Evolutionary conservation across 2,329 filamentous ascomycete genomes (phyloP).

Genomic region (Xylaria sp.): DNA sequence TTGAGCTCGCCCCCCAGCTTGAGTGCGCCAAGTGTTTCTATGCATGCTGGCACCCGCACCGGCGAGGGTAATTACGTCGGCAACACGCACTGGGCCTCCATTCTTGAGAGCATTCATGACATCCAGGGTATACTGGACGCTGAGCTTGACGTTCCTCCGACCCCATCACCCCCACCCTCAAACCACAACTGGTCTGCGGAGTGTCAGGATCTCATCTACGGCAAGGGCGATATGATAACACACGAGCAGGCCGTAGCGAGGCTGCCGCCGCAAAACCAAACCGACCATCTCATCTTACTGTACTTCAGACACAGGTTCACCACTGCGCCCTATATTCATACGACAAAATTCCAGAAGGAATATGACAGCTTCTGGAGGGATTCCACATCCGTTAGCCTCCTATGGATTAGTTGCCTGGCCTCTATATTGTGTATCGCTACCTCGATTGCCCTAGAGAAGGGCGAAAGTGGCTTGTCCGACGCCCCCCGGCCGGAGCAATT

Average conservation of each 20-base stretch:
- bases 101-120: slow-evolving; percentile 53
- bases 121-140: slow-evolving; percentile 50
- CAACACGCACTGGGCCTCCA: slow-evolving; percentile 52
- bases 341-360: slow-evolving; percentile 58
- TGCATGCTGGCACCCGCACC: slow-evolving; percentile 38
- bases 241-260: slow-evolving; percentile 50
- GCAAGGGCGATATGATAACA: slow-evolving; percentile 46
- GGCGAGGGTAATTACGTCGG: slow-evolving; percentile 51
- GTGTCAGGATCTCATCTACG: slow-evolving; percentile 47
- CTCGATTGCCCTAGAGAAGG: slow-evolving; percentile 51
- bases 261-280: slow-evolving; percentile 48
- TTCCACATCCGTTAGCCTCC: slow-evolving; percentile 54
- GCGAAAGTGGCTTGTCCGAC: slow-evolving; percentile 44
- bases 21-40: slow-evolving; percentile 35
- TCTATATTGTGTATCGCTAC: slow-evolving; percentile 58
- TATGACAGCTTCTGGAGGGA: slow-evolving; percentile 61
- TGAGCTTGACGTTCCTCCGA: slow-evolving; percentile 43
- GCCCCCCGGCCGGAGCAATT: slow-evolving; percentile 49
- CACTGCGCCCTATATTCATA: slow-evolving; percentile 52
- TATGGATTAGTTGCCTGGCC: slow-evolving; percentile 64
- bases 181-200: slow-evolving; percentile 42
- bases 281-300: slow-evolving; percentile 50
- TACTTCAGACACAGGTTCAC: slow-evolving; percentile 52
- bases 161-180: slow-evolving; percentile 47
- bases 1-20: slow-evolving; percentile 47